Conservation (phyloP, 768 basidiomycete genomes). For the Dioszegia hungarica region DNA sequence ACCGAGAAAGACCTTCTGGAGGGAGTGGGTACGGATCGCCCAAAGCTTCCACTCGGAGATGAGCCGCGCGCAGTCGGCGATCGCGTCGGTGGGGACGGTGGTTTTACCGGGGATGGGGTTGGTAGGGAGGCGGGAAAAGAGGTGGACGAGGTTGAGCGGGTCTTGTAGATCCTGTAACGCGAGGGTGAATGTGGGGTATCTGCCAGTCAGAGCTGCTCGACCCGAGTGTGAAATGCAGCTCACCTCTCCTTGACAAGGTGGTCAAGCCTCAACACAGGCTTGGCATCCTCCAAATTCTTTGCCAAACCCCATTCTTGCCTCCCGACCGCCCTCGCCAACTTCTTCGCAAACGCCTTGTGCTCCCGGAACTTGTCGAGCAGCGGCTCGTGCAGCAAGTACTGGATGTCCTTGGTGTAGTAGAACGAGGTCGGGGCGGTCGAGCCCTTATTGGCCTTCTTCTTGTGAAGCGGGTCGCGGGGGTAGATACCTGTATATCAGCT, state of each 20-base stretch:
- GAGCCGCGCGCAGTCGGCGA: conserved; percentile 84
- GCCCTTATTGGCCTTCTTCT: conserved; percentile 93
- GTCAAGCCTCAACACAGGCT: conserved; percentile 84
- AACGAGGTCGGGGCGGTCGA: conserved; percentile 95
- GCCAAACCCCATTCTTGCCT: conserved; percentile 92
- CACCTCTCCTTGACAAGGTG: conserved; percentile 97
- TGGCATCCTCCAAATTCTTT: conserved; percentile 87
- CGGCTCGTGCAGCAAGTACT: conserved; percentile 94
- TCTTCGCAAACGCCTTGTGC: conserved; percentile 98
- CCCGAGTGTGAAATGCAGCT: neutral
- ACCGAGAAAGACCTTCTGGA: conserved; percentile 87
- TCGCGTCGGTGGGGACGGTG: conserved; percentile 66
- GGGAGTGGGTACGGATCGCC: conserved; percentile 75
- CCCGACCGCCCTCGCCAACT: conserved; percentile 85
- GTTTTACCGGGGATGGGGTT: conserved; percentile 55
- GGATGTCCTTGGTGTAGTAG: conserved; percentile 97
- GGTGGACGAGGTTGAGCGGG: conserved; percentile 86
- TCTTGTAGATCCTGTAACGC: conserved; percentile 95
- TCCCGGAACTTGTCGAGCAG: conserved; percentile 87
- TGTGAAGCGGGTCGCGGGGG: conserved; percentile 86
- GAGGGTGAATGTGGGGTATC: conserved; percentile 95
- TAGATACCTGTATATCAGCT: conserved; percentile 69
- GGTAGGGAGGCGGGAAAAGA: conserved; percentile 89
- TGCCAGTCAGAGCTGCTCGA: neutral
- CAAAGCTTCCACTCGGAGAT: conserved; percentile 84